phyloP scores from a whole-genome alignment of 495 filamentous ascomycete species.

The Tuber borchii region DNA sequence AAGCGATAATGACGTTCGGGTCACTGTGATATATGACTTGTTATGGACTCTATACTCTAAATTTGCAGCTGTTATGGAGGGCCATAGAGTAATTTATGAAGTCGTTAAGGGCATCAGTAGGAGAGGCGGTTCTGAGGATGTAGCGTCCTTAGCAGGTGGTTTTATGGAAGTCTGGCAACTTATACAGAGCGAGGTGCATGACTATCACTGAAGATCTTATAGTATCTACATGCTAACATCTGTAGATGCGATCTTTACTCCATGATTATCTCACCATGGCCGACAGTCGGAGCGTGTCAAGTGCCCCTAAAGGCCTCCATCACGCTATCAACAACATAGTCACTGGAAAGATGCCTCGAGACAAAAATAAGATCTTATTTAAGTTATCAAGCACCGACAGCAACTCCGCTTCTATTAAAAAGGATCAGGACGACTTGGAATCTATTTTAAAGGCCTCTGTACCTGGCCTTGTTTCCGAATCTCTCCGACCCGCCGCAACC shows the following conservation, averaged over 20 bases:
- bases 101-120: slow-evolving; percentile 72
- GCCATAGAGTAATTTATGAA: slow-evolving; percentile 89
- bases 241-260: slow-evolving; percentile 77
- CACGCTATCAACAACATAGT: slow-evolving; percentile 53
- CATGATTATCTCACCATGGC: slow-evolving; percentile 98
- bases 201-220: not conserved
- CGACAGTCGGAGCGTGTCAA: slow-evolving; percentile 54
- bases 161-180: slow-evolving; percentile 66
- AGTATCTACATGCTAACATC: slow-evolving; percentile 43
- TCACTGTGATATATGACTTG: slow-evolving; percentile 78
- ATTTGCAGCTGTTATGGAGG: slow-evolving; percentile 92
- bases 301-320: slow-evolving; percentile 48
- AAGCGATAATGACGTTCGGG: slow-evolving; percentile 63
- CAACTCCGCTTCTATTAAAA: slow-evolving; percentile 58
- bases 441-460: slow-evolving; percentile 84
- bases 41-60: slow-evolving; percentile 90
- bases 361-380: slow-evolving; percentile 76
- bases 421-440: slow-evolving; percentile 84
- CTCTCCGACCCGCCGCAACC: slow-evolving; percentile 50
- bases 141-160: slow-evolving; percentile 42
- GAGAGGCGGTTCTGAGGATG: slow-evolving; percentile 60
- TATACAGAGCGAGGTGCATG: slow-evolving; percentile 62
- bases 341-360: slow-evolving; percentile 53
- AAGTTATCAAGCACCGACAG: slow-evolving; percentile 79
- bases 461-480: slow-evolving; percentile 80